These are phyloP conservation scores for Pseudocercospora fuligena DNA, from an alignment of 2,329 filamentous ascomycete species.

Conservation along the genomic window DNA sequence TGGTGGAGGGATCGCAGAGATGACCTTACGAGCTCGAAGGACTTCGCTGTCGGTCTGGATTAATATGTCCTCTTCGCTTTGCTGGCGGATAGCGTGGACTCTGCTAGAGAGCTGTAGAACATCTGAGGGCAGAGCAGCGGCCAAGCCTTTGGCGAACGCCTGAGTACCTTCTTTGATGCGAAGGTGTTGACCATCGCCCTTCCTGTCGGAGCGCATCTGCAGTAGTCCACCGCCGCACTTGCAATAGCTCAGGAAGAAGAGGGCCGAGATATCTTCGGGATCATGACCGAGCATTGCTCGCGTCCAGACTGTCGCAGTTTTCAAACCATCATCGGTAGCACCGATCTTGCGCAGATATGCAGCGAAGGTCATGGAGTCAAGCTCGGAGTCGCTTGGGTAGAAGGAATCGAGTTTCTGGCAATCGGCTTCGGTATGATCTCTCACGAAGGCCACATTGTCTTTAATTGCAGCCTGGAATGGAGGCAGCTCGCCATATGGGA, in stretches of 20 bases:
- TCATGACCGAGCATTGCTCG: conserved; percentile 57
- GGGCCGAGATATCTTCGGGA: conserved; percentile 53
- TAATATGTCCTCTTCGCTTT: conserved; percentile 17
- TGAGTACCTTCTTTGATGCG: conserved; percentile 55
- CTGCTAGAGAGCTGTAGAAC: conserved; percentile 30
- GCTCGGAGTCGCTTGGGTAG: conserved; percentile 29
- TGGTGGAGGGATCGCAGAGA: conserved; percentile 54
- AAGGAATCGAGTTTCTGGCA: conserved; percentile 40
- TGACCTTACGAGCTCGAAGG: conserved; percentile 49
- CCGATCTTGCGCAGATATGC: conserved; percentile 42
- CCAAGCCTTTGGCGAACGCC: conserved; percentile 44
- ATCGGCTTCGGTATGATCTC: conserved; percentile 43
- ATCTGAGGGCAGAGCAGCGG: conserved; percentile 36
- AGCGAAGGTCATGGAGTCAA: conserved; percentile 46
- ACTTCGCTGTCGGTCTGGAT: conserved; percentile 34
- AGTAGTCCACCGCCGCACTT: conserved; percentile 56
- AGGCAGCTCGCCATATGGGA: conserved; percentile 42
- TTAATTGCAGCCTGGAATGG: conserved; percentile 34
- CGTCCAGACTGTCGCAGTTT: conserved; percentile 51
- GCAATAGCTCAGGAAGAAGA: conserved; percentile 61
- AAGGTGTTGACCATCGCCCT: conserved; percentile 58
- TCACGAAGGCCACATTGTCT: conserved; percentile 38
- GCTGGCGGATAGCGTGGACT: conserved; percentile 11
- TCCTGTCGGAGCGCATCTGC: conserved; percentile 57
- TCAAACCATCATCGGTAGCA: conserved; percentile 40